Conservation (phyloP, 306 rosid genomes). For the Alnus glutinosa region DNA sequence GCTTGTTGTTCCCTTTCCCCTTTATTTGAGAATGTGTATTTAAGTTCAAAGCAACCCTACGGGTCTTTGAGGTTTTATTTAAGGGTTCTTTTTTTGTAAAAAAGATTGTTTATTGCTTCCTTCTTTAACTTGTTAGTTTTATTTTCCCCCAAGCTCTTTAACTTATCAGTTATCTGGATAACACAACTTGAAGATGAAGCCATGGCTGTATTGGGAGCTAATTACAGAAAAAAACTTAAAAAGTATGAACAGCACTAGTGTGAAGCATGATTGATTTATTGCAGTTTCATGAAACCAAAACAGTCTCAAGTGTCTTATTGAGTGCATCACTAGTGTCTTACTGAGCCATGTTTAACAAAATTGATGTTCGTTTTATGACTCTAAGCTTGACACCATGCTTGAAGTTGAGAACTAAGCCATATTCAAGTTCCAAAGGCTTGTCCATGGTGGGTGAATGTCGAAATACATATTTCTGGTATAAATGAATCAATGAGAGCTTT, state of each 20-base stretch:
- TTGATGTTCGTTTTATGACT: slow-evolving; percentile 44
- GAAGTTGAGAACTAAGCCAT: slow-evolving; percentile 88
- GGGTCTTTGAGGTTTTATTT: slow-evolving; percentile 14
- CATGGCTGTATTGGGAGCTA: not conserved
- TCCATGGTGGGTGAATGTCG: slow-evolving; percentile 87
- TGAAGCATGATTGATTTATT: not conserved
- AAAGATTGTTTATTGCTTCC: slow-evolving; percentile 20
- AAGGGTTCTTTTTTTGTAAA: slow-evolving; percentile 27
- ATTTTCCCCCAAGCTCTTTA: too few relatives aligned
- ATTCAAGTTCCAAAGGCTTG: slow-evolving; percentile 73
- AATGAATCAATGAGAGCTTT: slow-evolving; percentile 79
- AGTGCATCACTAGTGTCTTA: not conserved
- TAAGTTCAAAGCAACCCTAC: slow-evolving; percentile 17
- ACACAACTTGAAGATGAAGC: too few relatives aligned
- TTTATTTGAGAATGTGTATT: slow-evolving; percentile 23
- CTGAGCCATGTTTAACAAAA: not conserved
- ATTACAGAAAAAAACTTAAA: not conserved
- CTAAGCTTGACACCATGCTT: slow-evolving; percentile 78
- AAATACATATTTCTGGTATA: slow-evolving; percentile 71
- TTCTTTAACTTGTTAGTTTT: not conserved
- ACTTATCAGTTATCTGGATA: not conserved
- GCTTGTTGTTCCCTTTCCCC: slow-evolving; percentile 59
- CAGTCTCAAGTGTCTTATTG: not conserved
- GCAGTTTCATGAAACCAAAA: not conserved
- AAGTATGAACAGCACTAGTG: not conserved